phyloP scores from a whole-genome alignment of 2,329 filamentous ascomycete species.

The Trichoderma atroviride region DNA sequence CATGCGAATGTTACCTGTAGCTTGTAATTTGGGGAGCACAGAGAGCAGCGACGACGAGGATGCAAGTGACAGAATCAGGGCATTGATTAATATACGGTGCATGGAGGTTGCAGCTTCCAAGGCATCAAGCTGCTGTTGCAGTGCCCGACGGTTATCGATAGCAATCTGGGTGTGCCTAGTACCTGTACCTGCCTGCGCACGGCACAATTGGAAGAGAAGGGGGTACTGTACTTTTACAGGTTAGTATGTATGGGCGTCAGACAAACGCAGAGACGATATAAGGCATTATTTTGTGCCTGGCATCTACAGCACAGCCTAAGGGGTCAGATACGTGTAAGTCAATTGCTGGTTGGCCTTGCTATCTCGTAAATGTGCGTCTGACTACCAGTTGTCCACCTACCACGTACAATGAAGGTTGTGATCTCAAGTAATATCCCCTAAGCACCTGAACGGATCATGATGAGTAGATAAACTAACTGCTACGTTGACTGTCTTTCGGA shows the following conservation, averaged over 20 bases:
- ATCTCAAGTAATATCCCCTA: not conserved
- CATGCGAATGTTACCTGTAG: not conserved
- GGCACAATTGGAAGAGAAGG: not conserved
- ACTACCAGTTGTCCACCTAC: not conserved
- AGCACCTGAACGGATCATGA: not conserved
- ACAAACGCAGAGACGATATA: not conserved
- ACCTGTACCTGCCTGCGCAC: not conserved
- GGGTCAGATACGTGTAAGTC: not conserved
- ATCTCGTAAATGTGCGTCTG: not conserved
- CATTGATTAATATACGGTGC: constrained; percentile 6
- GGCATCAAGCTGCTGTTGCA: constrained; percentile 19
- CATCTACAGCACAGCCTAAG: not conserved
- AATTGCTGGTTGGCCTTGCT: not conserved
- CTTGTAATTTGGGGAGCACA: not conserved
- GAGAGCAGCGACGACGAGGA: not conserved
- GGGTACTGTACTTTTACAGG: not conserved
- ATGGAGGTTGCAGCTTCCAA: constrained; percentile 7
- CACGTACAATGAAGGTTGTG: no score
- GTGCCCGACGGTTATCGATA: constrained; percentile 22
- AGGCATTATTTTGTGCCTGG: not conserved
- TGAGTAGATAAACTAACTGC: not conserved
- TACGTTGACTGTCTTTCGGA: not conserved
- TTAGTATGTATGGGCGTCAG: not conserved
- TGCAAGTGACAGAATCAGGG: constrained; percentile 20
- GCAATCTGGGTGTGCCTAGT: not conserved